These are phyloP conservation scores for Ogataea kodamae DNA, from an alignment of 805 yeast genomes.

Conservation along the genomic window DNA sequence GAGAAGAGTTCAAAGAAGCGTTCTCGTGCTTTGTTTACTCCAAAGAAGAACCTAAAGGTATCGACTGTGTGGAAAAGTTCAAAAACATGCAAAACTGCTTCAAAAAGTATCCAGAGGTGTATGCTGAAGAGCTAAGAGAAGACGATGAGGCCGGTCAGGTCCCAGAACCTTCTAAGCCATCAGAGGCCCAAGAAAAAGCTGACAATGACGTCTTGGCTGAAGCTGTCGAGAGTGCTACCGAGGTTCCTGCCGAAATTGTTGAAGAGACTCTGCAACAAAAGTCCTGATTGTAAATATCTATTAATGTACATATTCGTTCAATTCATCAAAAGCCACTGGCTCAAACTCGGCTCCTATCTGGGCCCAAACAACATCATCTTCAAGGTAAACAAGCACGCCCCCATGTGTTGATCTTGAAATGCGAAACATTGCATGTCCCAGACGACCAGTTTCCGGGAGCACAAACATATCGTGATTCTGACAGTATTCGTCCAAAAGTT, in stretches of 20 bases:
- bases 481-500: slow-evolving; percentile 64
- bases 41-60: slow-evolving; percentile 92
- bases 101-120: slow-evolving; percentile 87
- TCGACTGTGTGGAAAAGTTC: slow-evolving; percentile 90
- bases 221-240: slow-evolving; percentile 15
- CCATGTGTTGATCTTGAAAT: slow-evolving; percentile 36
- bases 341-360: slow-evolving; percentile 30
- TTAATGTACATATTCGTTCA: slow-evolving; percentile 16
- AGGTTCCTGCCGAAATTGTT: slow-evolving; percentile 8
- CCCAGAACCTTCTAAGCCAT: slow-evolving; percentile 18
- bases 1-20: slow-evolving; percentile 91
- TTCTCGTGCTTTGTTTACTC: slow-evolving; percentile 94
- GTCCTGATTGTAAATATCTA: slow-evolving; percentile 11
- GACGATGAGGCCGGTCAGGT: slow-evolving; percentile 50
- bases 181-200: slow-evolving; percentile 17
- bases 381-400: slow-evolving; percentile 45
- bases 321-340: slow-evolving; percentile 40
- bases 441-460: slow-evolving; percentile 30
- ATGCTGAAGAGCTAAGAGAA: slow-evolving; percentile 85
- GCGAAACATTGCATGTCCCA: slow-evolving; percentile 44
- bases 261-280: slow-evolving; percentile 9
- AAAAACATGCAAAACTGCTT: slow-evolving; percentile 92
- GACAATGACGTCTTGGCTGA: slow-evolving; percentile 8
- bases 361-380: slow-evolving; percentile 58
- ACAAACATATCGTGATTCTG: slow-evolving; percentile 44